Conservation (phyloP, 1,284 basidiomycete genomes). For the Ceratobasidium theobromae region DNA sequence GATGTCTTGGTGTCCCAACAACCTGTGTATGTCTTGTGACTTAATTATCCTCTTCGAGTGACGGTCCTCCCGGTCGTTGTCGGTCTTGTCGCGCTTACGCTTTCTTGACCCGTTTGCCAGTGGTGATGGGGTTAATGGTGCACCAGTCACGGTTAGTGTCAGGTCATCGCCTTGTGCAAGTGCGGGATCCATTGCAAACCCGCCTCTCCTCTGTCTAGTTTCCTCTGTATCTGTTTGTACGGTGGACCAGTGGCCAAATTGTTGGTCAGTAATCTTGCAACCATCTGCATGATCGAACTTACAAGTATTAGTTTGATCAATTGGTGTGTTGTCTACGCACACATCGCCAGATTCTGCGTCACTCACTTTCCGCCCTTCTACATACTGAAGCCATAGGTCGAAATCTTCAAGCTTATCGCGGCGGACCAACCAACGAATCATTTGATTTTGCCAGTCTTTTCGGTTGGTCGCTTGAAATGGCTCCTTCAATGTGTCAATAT, state of each 20-base stretch:
- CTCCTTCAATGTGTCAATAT: conserved; percentile 1
- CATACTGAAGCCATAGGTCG: not conserved
- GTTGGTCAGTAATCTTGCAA: no score
- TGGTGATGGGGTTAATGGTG: not conserved
- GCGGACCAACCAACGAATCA: not conserved
- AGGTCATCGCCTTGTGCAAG: no score
- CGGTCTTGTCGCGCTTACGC: not conserved
- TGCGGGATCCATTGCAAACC: not conserved
- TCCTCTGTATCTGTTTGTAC: no score
- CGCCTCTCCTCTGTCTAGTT: no score
- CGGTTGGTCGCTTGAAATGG: not conserved
- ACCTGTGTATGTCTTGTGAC: not conserved
- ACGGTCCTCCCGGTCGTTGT: not conserved
- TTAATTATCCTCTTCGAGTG: not conserved
- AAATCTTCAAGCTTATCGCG: not conserved
- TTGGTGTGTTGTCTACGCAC: no score
- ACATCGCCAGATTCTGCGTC: not conserved
- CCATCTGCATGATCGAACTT: no score
- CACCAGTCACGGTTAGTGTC: not conserved
- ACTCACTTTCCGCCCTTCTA: not conserved
- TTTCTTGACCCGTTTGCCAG: not conserved
- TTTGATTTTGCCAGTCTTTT: conserved; percentile 2
- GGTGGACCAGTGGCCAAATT: no score
- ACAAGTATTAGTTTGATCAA: no score
- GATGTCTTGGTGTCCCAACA: not conserved